phyloP scores from a whole-genome alignment of 1,284 basidiomycete genomes.

The Inonotus obliquus region DNA sequence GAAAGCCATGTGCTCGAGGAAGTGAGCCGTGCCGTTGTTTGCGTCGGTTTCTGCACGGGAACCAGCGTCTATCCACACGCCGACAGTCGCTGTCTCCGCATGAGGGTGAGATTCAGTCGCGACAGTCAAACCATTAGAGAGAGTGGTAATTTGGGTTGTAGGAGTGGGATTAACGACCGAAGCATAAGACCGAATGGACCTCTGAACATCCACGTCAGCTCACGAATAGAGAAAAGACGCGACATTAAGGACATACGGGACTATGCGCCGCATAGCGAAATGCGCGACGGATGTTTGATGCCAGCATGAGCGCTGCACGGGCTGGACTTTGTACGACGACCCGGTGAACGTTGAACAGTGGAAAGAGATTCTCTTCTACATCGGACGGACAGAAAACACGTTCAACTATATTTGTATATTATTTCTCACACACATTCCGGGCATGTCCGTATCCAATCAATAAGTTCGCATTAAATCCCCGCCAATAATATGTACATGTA shows the following conservation, averaged over 20 bases:
- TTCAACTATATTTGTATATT: background rate
- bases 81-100: slow-evolving; percentile 97
- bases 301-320: slow-evolving; percentile 37
- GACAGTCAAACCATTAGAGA: slow-evolving; percentile 90
- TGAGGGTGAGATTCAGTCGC: slow-evolving; percentile 90
- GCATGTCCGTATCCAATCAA: slow-evolving; percentile 3
- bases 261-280: slow-evolving; percentile 54
- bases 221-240: background rate
- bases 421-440: slow-evolving; percentile 12
- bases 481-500: background rate
- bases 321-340: slow-evolving; percentile 5
- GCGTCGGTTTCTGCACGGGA: slow-evolving; percentile 93
- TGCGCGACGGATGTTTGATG: slow-evolving; percentile 52
- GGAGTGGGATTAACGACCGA: slow-evolving; percentile 69
- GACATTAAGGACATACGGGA: slow-evolving; percentile 38
- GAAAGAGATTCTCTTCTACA: background rate
- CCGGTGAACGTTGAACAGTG: background rate
- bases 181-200: slow-evolving; percentile 56
- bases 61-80: slow-evolving; percentile 99
- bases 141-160: slow-evolving; percentile 82
- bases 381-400: background rate
- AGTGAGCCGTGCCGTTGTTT: slow-evolving; percentile 97
- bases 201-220: slow-evolving; percentile 25
- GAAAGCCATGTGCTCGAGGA: slow-evolving; percentile 97
- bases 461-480: background rate